Base-by-base conservation (phyloP, 768 basidiomycete species). In the Candolleomyces efflorescens region DNA sequence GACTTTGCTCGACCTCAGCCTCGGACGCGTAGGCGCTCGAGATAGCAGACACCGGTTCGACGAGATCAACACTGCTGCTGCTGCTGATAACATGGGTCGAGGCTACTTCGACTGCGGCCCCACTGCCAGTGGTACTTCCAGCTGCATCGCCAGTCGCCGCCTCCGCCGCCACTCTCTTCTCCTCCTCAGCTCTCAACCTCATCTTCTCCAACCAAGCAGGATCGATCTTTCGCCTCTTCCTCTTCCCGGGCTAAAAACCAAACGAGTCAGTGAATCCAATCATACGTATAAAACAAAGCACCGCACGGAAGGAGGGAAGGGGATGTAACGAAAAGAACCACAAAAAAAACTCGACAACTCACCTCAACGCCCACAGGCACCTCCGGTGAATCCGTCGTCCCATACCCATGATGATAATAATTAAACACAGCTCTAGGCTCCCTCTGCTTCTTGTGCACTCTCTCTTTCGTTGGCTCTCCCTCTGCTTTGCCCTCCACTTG, bases 161-260 rank as follows among this genome's bases (percentile, higher is more conserved):
- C 12, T 9, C 15, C 5, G 49, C 27, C 49, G 45, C 39, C 22
- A 24, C 23, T 37, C 38, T n/a, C n/a, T 32, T 52, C 17, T 46
- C 27, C 55, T 54, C 36, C 32, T 39, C 46, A 6, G 49, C 23
- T 15, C 38, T 38, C 39, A 53, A 54, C 46, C 51, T 45, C 47
- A 54, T 62, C 44, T 61, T 64, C 59, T 62, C 61, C 48, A 63
- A 38, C 54, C 61, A 65, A 24, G 55, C 50, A n/a, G 64, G 60
- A 37, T 64, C 67, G 9, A 62, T 54, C 36, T 62, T 65, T 12
- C 60, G 39, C 13, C 64, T 56, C 51, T 67, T 67, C 55, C 54
- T 67, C 32, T n/a, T 39, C 53, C 55, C 41, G 5, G 22, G 32
- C 47, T 47, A 26, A 18, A 10, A 43, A 20, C 23, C n/a, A 10